phyloP scores from a whole-genome alignment of 2,329 filamentous ascomycete genomes.

The Lithohypha guttulata region DNA sequence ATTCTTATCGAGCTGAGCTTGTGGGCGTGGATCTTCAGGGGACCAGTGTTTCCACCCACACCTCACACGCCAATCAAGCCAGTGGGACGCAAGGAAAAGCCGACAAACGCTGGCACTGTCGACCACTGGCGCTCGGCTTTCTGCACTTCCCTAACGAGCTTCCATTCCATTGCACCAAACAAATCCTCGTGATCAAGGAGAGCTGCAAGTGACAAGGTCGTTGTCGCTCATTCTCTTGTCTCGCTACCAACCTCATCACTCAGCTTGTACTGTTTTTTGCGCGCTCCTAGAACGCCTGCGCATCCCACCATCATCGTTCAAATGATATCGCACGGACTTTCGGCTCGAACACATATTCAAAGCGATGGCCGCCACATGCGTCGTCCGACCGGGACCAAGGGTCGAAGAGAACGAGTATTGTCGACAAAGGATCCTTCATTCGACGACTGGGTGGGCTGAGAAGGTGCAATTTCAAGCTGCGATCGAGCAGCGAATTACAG shows the following conservation, averaged over 20 bases:
- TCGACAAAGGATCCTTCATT: slow-evolving; percentile 32
- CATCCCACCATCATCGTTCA: slow-evolving; percentile 1
- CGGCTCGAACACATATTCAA: slow-evolving; percentile 4
- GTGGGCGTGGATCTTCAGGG: slow-evolving; percentile 7
- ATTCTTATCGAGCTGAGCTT: no score
- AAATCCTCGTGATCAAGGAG: slow-evolving; percentile 9
- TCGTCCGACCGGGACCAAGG: slow-evolving; percentile 32
- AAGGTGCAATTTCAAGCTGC: slow-evolving; percentile 23
- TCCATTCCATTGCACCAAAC: slow-evolving; percentile 6
- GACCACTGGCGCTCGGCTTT: slow-evolving; percentile 6
- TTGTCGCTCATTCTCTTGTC: slow-evolving; percentile 7
- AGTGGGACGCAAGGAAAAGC: no score
- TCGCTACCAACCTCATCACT: neutral
- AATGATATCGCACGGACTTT: slow-evolving; percentile 9
- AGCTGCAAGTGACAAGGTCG: slow-evolving; percentile 10
- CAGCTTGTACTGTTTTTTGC: slow-evolving; percentile 1
- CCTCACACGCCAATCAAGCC: no score
- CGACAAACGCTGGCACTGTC: neutral
- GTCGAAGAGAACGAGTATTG: slow-evolving; percentile 32
- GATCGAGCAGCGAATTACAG: slow-evolving; percentile 24
- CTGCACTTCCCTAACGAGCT: slow-evolving; percentile 8
- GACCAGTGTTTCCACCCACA: neutral
- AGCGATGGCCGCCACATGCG: slow-evolving; percentile 37
- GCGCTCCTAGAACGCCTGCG: neutral
- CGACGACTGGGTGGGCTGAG: slow-evolving; percentile 38